Evolutionary conservation across 768 basidiomycete genomes (phyloP).

Genomic region (Dioszegia aurantiaca): DNA sequence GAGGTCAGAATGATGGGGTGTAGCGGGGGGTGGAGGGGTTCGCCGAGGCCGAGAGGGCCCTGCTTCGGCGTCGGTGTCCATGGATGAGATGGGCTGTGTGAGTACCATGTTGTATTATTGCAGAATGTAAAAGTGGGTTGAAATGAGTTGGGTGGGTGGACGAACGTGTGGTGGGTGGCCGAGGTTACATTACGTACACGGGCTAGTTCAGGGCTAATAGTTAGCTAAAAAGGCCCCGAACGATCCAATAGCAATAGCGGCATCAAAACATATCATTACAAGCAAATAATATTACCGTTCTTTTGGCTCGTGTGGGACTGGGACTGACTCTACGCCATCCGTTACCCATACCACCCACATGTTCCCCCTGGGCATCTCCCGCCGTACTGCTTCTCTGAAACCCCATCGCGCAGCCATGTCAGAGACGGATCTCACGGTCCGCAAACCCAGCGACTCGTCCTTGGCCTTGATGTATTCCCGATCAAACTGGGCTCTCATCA

Average conservation of each 20-base stretch:
- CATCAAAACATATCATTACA: no score
- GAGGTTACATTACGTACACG: no score
- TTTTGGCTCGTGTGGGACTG: no score
- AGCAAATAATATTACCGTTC: no score
- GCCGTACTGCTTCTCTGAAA: conserved; percentile 23
- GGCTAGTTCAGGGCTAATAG: background rate
- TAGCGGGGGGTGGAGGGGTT: conserved; percentile 3
- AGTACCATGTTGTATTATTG: background rate
- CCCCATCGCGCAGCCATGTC: conserved; percentile 29
- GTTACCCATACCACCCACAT: conserved; percentile 40
- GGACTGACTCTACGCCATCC: no score
- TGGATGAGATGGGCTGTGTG: background rate
- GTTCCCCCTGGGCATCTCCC: conserved; percentile 39
- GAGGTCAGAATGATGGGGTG: conserved; percentile 5
- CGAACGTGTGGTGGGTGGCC: no score
- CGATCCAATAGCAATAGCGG: no score
- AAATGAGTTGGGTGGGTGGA: no score
- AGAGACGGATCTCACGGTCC: conserved; percentile 24
- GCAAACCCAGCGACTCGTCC: conserved; percentile 23
- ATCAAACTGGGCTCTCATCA: conserved; percentile 34
- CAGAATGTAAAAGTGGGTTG: no score
- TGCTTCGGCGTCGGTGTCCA: conserved; percentile 6
- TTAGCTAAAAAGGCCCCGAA: background rate
- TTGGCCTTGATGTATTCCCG: conserved; percentile 21
- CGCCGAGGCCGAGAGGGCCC: conserved; percentile 14